Evolutionary conservation across 495 filamentous ascomycete genomes (phyloP), one percentile per base, ranked within the genome.

Genomic region (Aspergillus steynii): DNA sequence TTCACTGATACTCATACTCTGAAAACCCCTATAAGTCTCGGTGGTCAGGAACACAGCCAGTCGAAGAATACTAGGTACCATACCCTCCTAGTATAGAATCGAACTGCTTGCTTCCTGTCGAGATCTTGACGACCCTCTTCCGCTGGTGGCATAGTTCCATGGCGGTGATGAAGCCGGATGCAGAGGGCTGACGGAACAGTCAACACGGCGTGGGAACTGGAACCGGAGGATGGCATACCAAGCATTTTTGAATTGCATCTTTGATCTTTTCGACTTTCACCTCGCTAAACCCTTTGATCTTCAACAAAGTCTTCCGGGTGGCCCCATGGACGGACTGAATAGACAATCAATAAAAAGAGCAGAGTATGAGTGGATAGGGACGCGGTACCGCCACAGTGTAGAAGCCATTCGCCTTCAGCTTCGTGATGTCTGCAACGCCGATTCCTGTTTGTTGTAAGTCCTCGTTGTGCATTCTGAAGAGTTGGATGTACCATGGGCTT

Each of bases 201-300:
- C 10, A 9, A 32, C 31, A 14, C 31, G 4, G 25, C 6, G 15
- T 26, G 49, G 55, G 8, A 7, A 29, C 53, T 9, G 31, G 4
- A 37, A 26, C 8, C 8, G n/a, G 10, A 42, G 37, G 14, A 12
- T 42, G 10, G 14, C 71, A 31, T 74, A 90, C 89, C 67, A 87
- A 76, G 60, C 87, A 87, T 66, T 93, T 93, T 60, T 81, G 78
- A 46, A 88, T 82, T 26, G 90, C 90, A 64, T 92, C 90, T 67
- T 91, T 92, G 69, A 93, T 80, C 69, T 91, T 92, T 60, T 92
- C 90, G 12, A 92, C 90, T 72, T 92, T 92, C 66, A 87, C 80
- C 67, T 93, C 90, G 57, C 88, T 91, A 73, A 92, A 91, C 6
- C 90, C 90, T 68, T 89, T 90, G 70, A 92, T 90, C 69, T 88